Evolutionary conservation across 371 early-diverging fungal genomes (phyloP), one percentile per base, ranked within the genome.

Genomic region (Haplosporangium sp.): DNA sequence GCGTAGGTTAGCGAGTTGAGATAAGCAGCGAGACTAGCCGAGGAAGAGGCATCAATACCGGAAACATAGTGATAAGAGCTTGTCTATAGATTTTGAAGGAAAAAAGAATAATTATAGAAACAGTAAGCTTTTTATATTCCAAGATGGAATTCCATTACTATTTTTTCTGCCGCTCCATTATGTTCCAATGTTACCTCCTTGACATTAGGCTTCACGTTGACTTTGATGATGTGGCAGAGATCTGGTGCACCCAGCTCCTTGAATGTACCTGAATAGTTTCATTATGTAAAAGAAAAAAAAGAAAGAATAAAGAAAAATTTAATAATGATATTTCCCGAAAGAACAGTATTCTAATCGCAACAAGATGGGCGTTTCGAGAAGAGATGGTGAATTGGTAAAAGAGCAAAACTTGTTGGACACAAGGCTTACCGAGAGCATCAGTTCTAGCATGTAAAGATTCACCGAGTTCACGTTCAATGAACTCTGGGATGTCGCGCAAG

Each of bases 171-270:
- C 44, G 44, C 44, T 44, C 13, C 44, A 11, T 44, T 48, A 19
- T 15, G 8, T 19, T 56, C 3, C 35, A 35, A 56, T 39, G n/a
- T 27, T 91, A 96, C 92, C 84, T 97, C 96, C 70, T 92, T 94
- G 34, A 90, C 86, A 39, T 89, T 89, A 57, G 93, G 89, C 83
- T 94, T 96, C 2, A 90, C 87, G 74, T 95, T 94, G 37, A 89
- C 85, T 86, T 98, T 98, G 56, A 95, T 92, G 64, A 98, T 90
- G 82, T 97, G 97, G 74, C 96, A 95, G 35, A 98, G 90, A 79
- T 98, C 98, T n/a, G 98, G 97, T 48, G 98, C 97, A 4, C 98
- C 98, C 27, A 98, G 88, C 78, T 97, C 96, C 56, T 96, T 92
- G 82, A 95, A 96, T 37, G 77, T 77, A 35, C 72, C 77, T 76